These are phyloP conservation scores for Ephemerocybe angulata DNA, from an alignment of 768 basidiomycete genomes.

Conservation along the genomic window DNA sequence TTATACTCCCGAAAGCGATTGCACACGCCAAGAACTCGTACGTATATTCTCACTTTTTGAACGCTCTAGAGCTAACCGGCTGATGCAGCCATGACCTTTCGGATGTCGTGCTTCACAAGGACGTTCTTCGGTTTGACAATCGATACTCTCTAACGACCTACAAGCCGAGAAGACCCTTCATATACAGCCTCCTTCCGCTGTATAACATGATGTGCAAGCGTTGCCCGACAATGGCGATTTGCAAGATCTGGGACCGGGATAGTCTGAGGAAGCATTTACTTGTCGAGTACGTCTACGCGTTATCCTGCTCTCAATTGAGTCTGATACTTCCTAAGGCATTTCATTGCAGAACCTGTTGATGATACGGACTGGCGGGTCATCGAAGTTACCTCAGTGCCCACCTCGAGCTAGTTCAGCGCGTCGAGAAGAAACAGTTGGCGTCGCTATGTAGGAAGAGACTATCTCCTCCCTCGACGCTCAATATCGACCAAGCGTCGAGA, in stretches of 20 bases:
- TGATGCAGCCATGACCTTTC: not conserved
- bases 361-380: not conserved
- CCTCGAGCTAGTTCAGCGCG: not conserved
- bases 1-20: not conserved
- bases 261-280: not conserved
- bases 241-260: not conserved
- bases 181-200: not conserved
- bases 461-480: too few species aligned
- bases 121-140: slow-evolving; percentile 2
- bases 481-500: too few species aligned
- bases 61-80: not conserved
- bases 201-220: not conserved
- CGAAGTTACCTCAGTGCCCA: not conserved
- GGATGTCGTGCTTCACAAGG: not conserved
- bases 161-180: not conserved
- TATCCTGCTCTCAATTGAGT: too few species aligned
- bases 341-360: not conserved
- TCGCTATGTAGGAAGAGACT: too few species aligned
- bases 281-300: not conserved
- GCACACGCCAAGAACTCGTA: not conserved
- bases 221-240: not conserved
- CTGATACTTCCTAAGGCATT: not conserved
- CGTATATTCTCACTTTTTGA: not conserved
- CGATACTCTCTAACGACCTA: not conserved
- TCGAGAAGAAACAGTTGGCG: too few species aligned